Evolutionary conservation across 805 yeast species (phyloP).

Genomic region (Lipomyces sp.): DNA sequence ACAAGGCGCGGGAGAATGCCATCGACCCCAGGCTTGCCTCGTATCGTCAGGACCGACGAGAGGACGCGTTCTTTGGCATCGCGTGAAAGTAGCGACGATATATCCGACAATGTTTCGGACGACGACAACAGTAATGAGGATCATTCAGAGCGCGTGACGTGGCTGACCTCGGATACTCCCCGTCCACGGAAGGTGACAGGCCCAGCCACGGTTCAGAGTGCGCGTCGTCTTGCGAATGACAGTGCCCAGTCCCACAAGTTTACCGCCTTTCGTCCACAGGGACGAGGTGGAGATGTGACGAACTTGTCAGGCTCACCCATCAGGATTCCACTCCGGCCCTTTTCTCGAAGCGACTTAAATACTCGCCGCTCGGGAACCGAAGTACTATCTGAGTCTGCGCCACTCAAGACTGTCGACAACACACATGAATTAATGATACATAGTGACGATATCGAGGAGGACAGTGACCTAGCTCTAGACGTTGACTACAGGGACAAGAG

Average conservation of each 20-base stretch:
- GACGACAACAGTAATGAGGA: not conserved
- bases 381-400: not conserved
- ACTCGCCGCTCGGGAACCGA: not conserved
- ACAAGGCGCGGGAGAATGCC: not conserved
- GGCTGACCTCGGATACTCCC: not conserved
- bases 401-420: not conserved
- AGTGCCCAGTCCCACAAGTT: not conserved
- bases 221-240: not conserved
- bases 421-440: not conserved
- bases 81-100: not conserved
- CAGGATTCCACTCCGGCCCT: not conserved
- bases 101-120: not conserved
- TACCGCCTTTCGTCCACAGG: not conserved
- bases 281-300: not conserved
- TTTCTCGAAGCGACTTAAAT: not conserved
- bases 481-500: not conserved
- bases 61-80: not conserved
- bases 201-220: not conserved
- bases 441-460: constrained; percentile 3
- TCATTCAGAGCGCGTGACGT: not conserved
- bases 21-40: not conserved
- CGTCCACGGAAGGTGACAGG: not conserved
- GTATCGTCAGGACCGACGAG: not conserved
- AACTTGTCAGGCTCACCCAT: not conserved
- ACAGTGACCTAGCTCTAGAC: not conserved